phyloP scores from a whole-genome alignment of 768 basidiomycete genomes.

The Boletus subcaerulescens region DNA sequence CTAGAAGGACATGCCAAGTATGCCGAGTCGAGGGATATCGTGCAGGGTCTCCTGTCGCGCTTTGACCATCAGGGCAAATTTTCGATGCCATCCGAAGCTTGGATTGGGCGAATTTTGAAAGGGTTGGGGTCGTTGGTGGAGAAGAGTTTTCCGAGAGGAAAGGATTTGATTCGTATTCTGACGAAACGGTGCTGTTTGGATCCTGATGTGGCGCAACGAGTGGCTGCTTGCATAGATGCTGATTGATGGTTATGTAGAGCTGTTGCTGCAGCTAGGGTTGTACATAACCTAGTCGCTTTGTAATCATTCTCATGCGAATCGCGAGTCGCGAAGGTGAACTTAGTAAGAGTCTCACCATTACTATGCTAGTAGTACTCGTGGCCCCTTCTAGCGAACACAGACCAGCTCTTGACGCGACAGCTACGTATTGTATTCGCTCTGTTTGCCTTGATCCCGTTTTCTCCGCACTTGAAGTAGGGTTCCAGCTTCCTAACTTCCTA shows the following conservation, averaged over 20 bases:
- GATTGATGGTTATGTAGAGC: conserved; percentile 10
- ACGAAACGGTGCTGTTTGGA: conserved; percentile 28
- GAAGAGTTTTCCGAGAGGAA: conserved; percentile 20
- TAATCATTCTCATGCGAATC: no score
- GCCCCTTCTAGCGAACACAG: no score
- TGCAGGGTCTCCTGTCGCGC: conserved; percentile 17
- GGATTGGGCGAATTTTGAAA: conserved; percentile 25
- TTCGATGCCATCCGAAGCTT: conserved; percentile 28
- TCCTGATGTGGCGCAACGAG: conserved; percentile 19
- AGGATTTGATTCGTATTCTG: conserved; percentile 24
- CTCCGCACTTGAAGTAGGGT: no score
- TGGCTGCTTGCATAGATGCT: conserved; percentile 19
- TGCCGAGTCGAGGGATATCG: conserved; percentile 27
- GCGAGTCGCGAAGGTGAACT: no score
- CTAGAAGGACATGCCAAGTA: conserved; percentile 25
- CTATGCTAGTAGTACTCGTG: no score
- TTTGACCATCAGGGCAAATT: conserved; percentile 29
- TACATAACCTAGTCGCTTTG: no score
- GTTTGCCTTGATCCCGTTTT: no score
- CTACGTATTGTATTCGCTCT: no score
- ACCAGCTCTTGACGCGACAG: no score
- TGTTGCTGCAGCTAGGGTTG: background rate
- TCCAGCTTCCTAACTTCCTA: no score
- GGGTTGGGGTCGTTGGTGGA: conserved; percentile 20
- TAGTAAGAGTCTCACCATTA: no score